Percentiles rank a stretch among this genome's conserved stretches.
Evolutionary conservation across 495 filamentous ascomycete genomes (phyloP).

Genomic region (Penicillium macrosclerotiorum): DNA sequence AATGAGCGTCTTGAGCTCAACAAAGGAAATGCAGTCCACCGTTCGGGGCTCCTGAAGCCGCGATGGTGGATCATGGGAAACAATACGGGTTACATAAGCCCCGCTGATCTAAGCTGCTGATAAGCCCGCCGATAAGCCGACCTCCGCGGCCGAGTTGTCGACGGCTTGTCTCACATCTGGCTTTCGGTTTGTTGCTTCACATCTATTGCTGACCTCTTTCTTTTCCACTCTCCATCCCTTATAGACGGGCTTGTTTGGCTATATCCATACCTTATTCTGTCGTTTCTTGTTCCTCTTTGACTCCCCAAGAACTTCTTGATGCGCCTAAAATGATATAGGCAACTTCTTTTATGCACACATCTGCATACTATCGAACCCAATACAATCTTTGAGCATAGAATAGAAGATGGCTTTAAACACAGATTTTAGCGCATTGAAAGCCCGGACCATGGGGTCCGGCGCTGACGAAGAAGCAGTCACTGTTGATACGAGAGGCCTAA

Average conservation of each 20-base stretch:
- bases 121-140: conserved; percentile 15
- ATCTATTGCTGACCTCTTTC: too few relatives aligned
- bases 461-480: conserved; percentile 97
- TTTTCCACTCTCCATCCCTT: too few relatives aligned
- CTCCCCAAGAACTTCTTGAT: neutral
- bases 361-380: neutral
- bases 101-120: conserved; percentile 14
- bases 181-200: neutral
- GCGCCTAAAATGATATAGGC: conserved; percentile 10
- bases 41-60: conserved; percentile 22
- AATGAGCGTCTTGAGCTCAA: conserved; percentile 4
- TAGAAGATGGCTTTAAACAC: conserved; percentile 56
- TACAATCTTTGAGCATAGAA: neutral
- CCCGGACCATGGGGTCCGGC: conserved; percentile 79
- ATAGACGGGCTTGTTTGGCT: too few relatives aligned
- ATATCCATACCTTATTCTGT: neutral
- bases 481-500: conserved; percentile 92
- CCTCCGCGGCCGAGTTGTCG: conserved; percentile 13
- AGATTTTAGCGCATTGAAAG: conserved; percentile 80
- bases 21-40: conserved; percentile 4
- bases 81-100: conserved; percentile 5
- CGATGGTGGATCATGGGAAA: too few relatives aligned
- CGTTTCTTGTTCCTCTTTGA: neutral
- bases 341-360: conserved; percentile 4
- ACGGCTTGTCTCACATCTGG: neutral